Base-by-base conservation (phyloP, 306 rosid genomes). In the Glycyrrhiza uralensis region DNA sequence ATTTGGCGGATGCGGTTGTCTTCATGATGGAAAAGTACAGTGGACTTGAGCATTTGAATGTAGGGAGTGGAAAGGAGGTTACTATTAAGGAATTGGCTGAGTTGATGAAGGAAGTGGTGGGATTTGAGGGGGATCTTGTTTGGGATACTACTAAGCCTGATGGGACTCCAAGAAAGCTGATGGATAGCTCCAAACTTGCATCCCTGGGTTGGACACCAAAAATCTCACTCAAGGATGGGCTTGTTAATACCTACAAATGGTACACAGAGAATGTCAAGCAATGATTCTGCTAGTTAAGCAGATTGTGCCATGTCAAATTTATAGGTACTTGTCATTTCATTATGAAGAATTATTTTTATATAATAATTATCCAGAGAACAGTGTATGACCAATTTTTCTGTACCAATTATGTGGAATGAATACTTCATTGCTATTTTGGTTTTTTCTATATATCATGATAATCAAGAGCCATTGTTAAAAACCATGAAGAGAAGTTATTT, bases 51-150 rank as follows among this genome's bases (percentile, higher is more conserved):
- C 99, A 94, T 81, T 76, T 86, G 69, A 91, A 94, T 73, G 87
- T 91, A 19, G 99, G 99, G 24, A 94, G 99, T 78, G 97, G 99
- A 69, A 87, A 82, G 74, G 97, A 91, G 79, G 97, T 91, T 69
- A 86, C 88, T 15, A 89, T 94, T 11, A 89, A 86, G 90, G 98
- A 89, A 73, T 69, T 94, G 77, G 97, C 97, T 29, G 94, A 93
- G 69, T 66, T 79, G 77, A 89, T 93, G 76, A 93, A 91, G 88
- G 97, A 93, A 46, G 98, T 87, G 39, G 98, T 93, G 36, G 97
- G 94, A 36, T 91, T 91, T 36, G 89, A 83, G 68, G 98, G 98
- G 2, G 82, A 82, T 52, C 98, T 93, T 59, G 88, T 91, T 71
- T 93, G 98, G 98, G 98, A 93, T 79, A 35, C 73, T 14, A 71